Conservation (phyloP, 805 yeast species). For the Ogataea henricii region DNA sequence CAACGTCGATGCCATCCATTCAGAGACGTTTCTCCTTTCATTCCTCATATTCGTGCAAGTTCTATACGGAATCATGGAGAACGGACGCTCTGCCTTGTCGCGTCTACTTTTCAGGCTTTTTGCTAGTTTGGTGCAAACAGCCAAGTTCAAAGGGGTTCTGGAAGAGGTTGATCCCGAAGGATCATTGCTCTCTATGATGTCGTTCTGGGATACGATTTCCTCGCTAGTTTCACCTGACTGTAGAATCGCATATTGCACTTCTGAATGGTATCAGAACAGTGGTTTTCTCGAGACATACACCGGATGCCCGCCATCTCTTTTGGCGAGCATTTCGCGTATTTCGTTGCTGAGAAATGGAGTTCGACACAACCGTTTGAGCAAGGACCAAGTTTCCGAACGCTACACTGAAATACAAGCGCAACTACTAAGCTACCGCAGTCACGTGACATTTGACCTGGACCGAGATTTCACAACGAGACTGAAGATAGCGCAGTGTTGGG, state of each 20-base stretch:
- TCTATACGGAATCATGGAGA: slow-evolving; percentile 42
- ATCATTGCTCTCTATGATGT: slow-evolving; percentile 35
- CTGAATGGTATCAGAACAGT: slow-evolving; percentile 40
- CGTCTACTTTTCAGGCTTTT: slow-evolving; percentile 41
- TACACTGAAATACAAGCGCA: slow-evolving; percentile 31
- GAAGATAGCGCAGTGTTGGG: slow-evolving; percentile 46
- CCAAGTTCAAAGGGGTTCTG: slow-evolving; percentile 30
- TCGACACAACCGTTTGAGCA: slow-evolving; percentile 12
- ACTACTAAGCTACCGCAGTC: slow-evolving; percentile 37
- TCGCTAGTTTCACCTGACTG: slow-evolving; percentile 45
- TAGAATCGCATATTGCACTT: slow-evolving; percentile 41
- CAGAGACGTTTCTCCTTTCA: slow-evolving; percentile 30
- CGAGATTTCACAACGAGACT: slow-evolving; percentile 29
- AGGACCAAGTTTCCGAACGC: slow-evolving; percentile 14
- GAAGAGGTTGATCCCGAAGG: slow-evolving; percentile 37
- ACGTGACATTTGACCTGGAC: slow-evolving; percentile 26
- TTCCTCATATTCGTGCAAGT: slow-evolving; percentile 44
- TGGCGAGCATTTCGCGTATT: slow-evolving; percentile 38
- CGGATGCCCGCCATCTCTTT: slow-evolving; percentile 46
- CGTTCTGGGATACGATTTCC: slow-evolving; percentile 46
- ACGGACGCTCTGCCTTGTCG: slow-evolving; percentile 42
- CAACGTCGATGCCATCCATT: slow-evolving; percentile 11
- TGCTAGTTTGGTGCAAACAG: slow-evolving; percentile 39
- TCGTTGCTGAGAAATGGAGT: slow-evolving; percentile 31
- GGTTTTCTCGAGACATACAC: slow-evolving; percentile 38